Conservation (phyloP, 768 basidiomycete genomes). For the Coprinopsis marcescibilis region DNA sequence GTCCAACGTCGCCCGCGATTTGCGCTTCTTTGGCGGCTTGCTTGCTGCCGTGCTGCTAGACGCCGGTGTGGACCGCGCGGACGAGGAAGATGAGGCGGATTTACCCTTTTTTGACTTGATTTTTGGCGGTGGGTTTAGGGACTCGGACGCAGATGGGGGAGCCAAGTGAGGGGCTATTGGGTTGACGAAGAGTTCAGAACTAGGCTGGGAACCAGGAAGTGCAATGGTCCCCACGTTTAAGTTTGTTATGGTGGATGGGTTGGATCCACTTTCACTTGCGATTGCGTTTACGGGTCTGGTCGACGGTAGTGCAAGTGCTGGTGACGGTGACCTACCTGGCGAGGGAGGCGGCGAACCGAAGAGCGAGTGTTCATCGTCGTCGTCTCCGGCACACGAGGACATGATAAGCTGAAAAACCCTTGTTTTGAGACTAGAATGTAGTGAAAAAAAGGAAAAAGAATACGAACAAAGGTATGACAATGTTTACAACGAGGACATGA, state of each 20-base stretch:
- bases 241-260: constrained; percentile 41
- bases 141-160: constrained; percentile 32
- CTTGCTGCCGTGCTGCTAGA: too few species aligned
- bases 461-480: too few species aligned
- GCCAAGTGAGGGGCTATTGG: constrained; percentile 67
- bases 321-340: constrained; percentile 75
- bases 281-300: constrained; percentile 11
- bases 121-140: too few species aligned
- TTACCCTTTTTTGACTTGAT: too few species aligned
- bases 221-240: constrained; percentile 96
- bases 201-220: constrained; percentile 91
- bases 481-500: too few species aligned
- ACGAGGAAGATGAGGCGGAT: too few species aligned
- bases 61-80: too few species aligned
- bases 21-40: constrained; percentile 26
- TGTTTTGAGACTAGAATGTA: not conserved
- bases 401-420: not conserved
- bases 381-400: constrained; percentile 2
- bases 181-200: constrained; percentile 81
- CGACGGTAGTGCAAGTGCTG: constrained; percentile 53
- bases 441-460: too few species aligned
- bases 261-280: constrained; percentile 18
- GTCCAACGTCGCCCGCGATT: constrained; percentile 30
- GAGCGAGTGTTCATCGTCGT: constrained; percentile 58
- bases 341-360: constrained; percentile 80